Conservation (phyloP, 78 protist genomes). For the Acrasis kona region DNA sequence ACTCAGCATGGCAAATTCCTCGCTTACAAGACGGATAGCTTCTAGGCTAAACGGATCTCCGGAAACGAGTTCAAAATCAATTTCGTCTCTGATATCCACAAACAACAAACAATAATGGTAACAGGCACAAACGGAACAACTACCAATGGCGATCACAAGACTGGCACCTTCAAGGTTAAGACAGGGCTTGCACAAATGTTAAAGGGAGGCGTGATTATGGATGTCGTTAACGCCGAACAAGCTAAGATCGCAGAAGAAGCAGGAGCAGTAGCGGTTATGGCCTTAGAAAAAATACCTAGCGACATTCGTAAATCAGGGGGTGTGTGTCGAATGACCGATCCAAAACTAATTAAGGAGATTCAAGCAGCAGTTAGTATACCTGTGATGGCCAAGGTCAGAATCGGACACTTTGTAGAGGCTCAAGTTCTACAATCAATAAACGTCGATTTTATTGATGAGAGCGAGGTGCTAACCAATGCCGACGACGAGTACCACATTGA, state of each 20-base stretch:
- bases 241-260: constrained; percentile 93
- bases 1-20: too few species aligned
- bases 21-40: too few species aligned
- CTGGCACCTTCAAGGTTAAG: constrained; percentile 55
- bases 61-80: too few species aligned
- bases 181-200: constrained; percentile 86
- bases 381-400: constrained; percentile 89
- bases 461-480: constrained; percentile 85
- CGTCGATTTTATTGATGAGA: constrained; percentile 89
- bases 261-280: constrained; percentile 91
- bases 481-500: constrained; percentile 83
- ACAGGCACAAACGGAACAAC: too few species aligned
- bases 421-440: constrained; percentile 70
- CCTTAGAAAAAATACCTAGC: constrained; percentile 92
- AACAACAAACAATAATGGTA: too few species aligned
- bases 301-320: constrained; percentile 86
- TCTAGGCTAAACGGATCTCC: too few species aligned
- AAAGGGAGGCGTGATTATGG: constrained; percentile 91
- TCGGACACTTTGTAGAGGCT: constrained; percentile 94
- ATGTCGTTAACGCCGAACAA: constrained; percentile 87
- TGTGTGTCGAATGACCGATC: constrained; percentile 90
- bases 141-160: too few species aligned
- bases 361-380: constrained; percentile 79
- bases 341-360: constrained; percentile 75
- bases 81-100: too few species aligned